Evolutionary conservation across 805 yeast genomes (phyloP).

Genomic region (Pachysolen tannophilus): DNA sequence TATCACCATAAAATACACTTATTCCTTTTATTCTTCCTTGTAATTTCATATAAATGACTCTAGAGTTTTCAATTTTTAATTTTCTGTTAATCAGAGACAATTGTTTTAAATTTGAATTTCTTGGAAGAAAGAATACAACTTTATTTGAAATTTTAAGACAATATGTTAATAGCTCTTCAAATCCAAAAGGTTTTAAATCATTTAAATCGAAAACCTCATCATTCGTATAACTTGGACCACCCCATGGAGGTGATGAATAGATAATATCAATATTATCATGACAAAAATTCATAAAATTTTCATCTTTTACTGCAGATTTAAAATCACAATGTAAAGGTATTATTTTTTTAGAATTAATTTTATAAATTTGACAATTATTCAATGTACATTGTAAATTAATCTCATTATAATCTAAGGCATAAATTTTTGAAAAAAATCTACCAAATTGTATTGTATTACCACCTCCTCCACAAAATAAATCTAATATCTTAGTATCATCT

Average conservation of each 20-base stretch:
- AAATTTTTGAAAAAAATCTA: constrained; percentile 40
- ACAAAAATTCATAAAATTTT: constrained; percentile 8
- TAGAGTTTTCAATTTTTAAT: constrained; percentile 37
- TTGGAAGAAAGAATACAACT: constrained; percentile 57
- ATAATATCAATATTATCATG: constrained; percentile 36
- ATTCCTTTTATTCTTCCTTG: constrained; percentile 45
- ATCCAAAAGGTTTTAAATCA: constrained; percentile 36
- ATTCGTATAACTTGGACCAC: constrained; percentile 57
- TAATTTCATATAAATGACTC: constrained; percentile 34
- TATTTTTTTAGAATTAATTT: constrained; percentile 41
- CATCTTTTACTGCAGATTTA: constrained; percentile 11
- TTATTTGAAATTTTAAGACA: constrained; percentile 33
- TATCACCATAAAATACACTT: constrained; percentile 52
- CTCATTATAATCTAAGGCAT: constrained; percentile 55
- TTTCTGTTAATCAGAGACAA: constrained; percentile 36
- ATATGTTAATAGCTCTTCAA: constrained; percentile 36
- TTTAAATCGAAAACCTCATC: constrained; percentile 38
- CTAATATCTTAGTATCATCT: constrained; percentile 39
- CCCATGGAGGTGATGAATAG: constrained; percentile 87
- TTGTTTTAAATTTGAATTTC: constrained; percentile 48
- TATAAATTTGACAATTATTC: constrained; percentile 61
- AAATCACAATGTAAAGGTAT: constrained; percentile 44
- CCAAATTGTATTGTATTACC: constrained; percentile 81
- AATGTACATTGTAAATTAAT: constrained; percentile 58
- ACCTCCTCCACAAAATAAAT: constrained; percentile 83